These are phyloP conservation scores for Aspergillus puulaauensis DNA, from an alignment of 2,329 filamentous ascomycete genomes.

Conservation along the genomic window DNA sequence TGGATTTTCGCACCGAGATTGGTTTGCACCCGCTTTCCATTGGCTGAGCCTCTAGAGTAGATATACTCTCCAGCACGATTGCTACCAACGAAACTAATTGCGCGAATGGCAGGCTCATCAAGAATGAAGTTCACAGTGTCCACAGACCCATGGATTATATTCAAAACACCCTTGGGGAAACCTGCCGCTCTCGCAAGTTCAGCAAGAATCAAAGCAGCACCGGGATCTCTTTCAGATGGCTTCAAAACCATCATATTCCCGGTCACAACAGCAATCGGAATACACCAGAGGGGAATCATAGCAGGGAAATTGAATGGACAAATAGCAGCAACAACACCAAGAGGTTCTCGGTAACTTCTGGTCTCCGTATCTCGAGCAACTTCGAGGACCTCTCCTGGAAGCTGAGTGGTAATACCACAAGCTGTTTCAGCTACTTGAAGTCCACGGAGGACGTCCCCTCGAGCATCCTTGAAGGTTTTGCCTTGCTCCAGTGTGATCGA, in stretches of 20 bases:
- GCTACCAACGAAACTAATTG: constrained; percentile 66
- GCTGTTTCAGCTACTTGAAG: constrained; percentile 67
- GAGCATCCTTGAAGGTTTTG: constrained; percentile 67
- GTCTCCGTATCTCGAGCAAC: constrained; percentile 72
- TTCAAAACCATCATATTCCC: constrained; percentile 66
- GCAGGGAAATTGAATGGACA: constrained; percentile 70
- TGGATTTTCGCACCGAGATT: constrained; percentile 72
- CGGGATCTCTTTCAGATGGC: constrained; percentile 65
- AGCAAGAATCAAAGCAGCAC: constrained; percentile 65
- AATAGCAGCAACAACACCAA: constrained; percentile 65
- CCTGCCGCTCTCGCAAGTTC: constrained; percentile 64
- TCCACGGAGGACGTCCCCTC: constrained; percentile 64
- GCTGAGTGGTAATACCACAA: constrained; percentile 65
- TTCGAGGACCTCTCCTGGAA: constrained; percentile 66
- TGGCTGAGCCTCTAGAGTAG: constrained; percentile 63
- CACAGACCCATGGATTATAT: constrained; percentile 64
- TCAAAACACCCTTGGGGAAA: constrained; percentile 65
- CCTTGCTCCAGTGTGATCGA: constrained; percentile 68
- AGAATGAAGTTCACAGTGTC: constrained; percentile 69
- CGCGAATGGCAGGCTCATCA: constrained; percentile 67
- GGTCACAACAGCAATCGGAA: constrained; percentile 64
- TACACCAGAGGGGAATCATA: constrained; percentile 69
- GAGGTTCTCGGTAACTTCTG: constrained; percentile 62
- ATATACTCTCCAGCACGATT: constrained; percentile 71
- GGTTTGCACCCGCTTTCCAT: constrained; percentile 68